A percentile compares a stretch with the other conserved stretches of the same genome.
phyloP scores from a whole-genome alignment of 441 rosid species.

The Capsella rubella region DNA sequence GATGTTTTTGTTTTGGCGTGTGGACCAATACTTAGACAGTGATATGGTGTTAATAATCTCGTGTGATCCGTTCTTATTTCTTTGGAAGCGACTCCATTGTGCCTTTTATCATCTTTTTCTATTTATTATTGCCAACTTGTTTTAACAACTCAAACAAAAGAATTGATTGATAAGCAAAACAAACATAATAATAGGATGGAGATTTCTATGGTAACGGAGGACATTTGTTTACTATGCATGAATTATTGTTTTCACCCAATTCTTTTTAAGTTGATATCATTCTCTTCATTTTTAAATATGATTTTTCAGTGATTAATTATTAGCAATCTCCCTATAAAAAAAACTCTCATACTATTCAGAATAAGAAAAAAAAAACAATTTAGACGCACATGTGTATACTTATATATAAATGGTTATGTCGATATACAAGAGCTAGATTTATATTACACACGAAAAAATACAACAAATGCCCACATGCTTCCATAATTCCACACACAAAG shows the following conservation, averaged over 20 bases:
- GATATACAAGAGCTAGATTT: background rate
- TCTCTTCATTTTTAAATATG: too few species aligned
- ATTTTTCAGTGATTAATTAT: too few species aligned
- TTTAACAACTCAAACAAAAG: background rate
- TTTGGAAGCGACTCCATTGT: background rate
- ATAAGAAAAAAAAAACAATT: background rate
- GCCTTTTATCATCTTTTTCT: background rate
- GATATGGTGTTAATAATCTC: background rate
- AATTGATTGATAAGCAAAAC: background rate
- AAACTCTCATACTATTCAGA: too few species aligned
- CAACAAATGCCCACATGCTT: constrained; percentile 1
- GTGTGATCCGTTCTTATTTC: background rate
- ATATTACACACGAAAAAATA: background rate
- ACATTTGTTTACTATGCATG: too few species aligned
- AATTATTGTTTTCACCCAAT: too few species aligned
- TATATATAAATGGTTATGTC: background rate
- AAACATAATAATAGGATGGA: background rate
- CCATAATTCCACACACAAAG: background rate
- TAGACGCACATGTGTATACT: background rate
- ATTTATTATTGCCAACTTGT: background rate
- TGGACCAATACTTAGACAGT: background rate
- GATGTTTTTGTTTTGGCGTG: background rate
- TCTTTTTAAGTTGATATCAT: too few species aligned
- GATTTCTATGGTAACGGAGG: too few species aligned
- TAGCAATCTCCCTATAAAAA: too few species aligned